Evolutionary conservation across 1,284 basidiomycete genomes (phyloP).

Genomic region (Pseudozyma sp.): DNA sequence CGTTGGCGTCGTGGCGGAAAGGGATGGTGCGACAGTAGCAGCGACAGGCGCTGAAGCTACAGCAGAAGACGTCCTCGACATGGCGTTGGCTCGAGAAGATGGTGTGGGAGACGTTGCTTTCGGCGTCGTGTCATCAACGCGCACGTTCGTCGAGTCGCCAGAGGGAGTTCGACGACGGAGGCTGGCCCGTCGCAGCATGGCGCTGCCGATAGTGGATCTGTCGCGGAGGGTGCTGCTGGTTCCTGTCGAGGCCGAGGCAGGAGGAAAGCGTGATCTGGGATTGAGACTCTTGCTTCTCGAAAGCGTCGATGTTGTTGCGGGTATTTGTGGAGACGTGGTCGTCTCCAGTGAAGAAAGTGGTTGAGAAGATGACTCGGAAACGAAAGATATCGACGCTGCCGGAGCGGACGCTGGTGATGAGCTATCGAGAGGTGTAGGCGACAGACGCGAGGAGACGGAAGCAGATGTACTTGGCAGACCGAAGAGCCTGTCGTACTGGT

Average conservation of each 20-base stretch:
- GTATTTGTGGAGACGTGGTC: background rate
- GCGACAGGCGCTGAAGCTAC: slow-evolving; percentile 3
- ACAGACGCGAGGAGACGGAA: slow-evolving; percentile 12
- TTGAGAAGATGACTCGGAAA: background rate
- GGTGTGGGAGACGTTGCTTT: background rate
- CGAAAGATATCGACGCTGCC: background rate
- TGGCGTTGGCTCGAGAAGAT: background rate
- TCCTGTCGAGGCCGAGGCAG: slow-evolving; percentile 39
- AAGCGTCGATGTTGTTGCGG: background rate
- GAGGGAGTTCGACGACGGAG: slow-evolving; percentile 35
- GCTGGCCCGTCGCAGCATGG: slow-evolving; percentile 34
- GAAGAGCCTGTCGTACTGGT: slow-evolving; percentile 31
- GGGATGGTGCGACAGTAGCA: background rate
- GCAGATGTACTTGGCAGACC: slow-evolving; percentile 7
- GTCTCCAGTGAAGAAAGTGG: background rate
- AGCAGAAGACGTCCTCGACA: background rate
- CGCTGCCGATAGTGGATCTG: slow-evolving; percentile 25
- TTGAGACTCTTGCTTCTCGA: slow-evolving; percentile 23
- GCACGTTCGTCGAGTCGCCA: slow-evolving; percentile 16
- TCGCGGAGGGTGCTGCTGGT: slow-evolving; percentile 30
- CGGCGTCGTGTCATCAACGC: slow-evolving; percentile 4
- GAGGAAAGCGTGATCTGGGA: slow-evolving; percentile 22
- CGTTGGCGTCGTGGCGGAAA: background rate
- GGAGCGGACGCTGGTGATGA: slow-evolving; percentile 7
- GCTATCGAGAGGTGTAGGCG: background rate